Base-by-base conservation (phyloP, 768 basidiomycete species). In the Tylopilus subfusipes region DNA sequence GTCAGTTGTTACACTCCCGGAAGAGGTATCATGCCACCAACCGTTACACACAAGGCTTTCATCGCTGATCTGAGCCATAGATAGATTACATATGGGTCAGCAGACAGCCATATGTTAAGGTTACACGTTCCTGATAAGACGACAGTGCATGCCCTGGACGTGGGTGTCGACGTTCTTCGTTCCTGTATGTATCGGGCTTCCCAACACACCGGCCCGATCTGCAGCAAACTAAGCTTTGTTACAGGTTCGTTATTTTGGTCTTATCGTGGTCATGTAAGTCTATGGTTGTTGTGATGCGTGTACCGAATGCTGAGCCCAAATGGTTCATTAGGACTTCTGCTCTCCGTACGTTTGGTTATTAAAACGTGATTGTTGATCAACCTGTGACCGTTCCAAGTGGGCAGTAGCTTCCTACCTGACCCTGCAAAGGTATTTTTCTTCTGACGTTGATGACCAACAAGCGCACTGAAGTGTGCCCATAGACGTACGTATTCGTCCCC, bases 31-130 rank as follows among this genome's bases (percentile, higher is more conserved):
- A 6, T 36, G 2, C 29, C 9, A 9, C 11, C 19, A 22, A 22
- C n/a, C 16, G 6, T 3, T 34, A 16, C 14, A 34, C 33, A 34
- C 33, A 5, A 29, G 12, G 12, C 6, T 18, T 14, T 31, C 16
- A 27, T 49, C 29, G 9, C 36, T 38, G 36, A 38, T n/a, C 16
- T 29, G 6, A n/a, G n/a, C 5, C 25, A 1, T 30, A 47, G 56
- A 45, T 58, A 34, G 49, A 59, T 34, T 54, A 58, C 34, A 50
- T 60, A 2, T 60, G 58, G 55, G 58, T 61, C 9, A 24, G 58
- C 5, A 14, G 11, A 42, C 11, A 24, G 21, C 12, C 8, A 0
- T 24, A 19, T 42, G 3, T n/a, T 1, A 38, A 16, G 3, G 12
- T 5, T 1, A 27, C 6, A 16, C 14, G 4, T 10, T 22, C 2